Percentiles rank a stretch among this genome's conserved stretches.
Evolutionary conservation across 306 rosid genomes (phyloP).

Genomic region (Erythrophleum fordii): DNA sequence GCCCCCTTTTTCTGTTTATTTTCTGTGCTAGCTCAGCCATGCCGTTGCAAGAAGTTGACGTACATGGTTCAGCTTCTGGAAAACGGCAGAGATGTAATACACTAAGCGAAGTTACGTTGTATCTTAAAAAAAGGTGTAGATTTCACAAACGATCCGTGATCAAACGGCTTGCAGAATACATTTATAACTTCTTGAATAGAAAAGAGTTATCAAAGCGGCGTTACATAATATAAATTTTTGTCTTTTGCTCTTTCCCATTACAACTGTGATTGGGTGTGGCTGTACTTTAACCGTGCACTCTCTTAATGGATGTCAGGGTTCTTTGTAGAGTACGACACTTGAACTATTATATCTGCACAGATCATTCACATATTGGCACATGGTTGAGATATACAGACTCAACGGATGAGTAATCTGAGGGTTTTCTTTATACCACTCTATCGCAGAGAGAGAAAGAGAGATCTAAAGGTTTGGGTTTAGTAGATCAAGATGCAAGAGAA

Average conservation of each 20-base stretch:
- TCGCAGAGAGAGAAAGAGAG: neutral
- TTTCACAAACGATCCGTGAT: neutral
- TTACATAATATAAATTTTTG: neutral
- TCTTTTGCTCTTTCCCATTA: neutral
- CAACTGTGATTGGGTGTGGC: neutral
- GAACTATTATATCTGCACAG: constrained; percentile 10
- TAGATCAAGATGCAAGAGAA: neutral
- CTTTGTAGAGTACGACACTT: neutral
- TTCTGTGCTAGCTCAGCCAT: neutral
- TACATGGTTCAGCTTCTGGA: neutral
- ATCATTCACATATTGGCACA: constrained; percentile 3
- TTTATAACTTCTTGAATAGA: neutral
- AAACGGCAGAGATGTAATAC: neutral
- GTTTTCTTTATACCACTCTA: neutral
- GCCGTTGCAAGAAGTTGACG: neutral
- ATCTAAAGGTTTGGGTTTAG: neutral
- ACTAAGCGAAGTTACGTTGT: neutral
- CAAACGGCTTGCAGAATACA: neutral
- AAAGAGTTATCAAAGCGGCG: no score
- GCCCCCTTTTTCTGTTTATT: neutral
- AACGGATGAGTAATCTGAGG: neutral
- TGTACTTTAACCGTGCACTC: neutral
- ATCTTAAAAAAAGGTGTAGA: neutral
- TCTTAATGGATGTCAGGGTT: constrained; percentile 7
- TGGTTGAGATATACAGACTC: neutral